Base-by-base conservation (phyloP, 1,139 yeast species). In the Candida albicans region DNA sequence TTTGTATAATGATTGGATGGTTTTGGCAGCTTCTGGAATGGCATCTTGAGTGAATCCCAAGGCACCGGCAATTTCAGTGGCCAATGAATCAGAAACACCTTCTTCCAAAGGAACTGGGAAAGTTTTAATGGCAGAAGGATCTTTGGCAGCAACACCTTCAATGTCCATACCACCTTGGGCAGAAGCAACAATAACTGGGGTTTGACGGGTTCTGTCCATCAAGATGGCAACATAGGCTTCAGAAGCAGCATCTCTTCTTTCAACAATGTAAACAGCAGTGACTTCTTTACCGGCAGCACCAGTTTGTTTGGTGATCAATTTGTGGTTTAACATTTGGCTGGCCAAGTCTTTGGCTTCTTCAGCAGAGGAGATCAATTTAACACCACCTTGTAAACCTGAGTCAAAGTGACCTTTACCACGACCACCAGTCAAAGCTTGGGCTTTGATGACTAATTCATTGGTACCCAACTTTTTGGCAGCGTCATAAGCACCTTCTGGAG, bases 151-250 rank as follows among this genome's bases (percentile, higher is more conserved):
- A 55, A 95, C 98, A 67, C 96, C 96, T 77, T 93, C 99, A 63
- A 93, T 95, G 73, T 93, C 97, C 96, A 95, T 91, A 77, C 99
- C 99, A 76, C 99, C 99, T 75, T 93, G 95, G 55, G 96, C 77
- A 32, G 97, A 89, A 39, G 96, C 97, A 55, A 93, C 96, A 64
- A 93, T 88, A 73, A 93, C 78, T 51, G 98, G 96, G 57, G 82
- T 77, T 73, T 91, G 96, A 53, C 85, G 78, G 55, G 83, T 80
- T 75, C 99, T 87, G 79, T 93, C 99, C 87, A 91, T 81, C 58
- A 95, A 79, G 57, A 95, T 89, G 53, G 98, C 96, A 55, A 95
- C 72, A 73, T 93, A 93, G 50, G 97, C 96, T 75, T 93, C 99
- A 57, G 95, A 88, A 59, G 84, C 77, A 49, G 95, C 96, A 61